Evolutionary conservation across 1,284 basidiomycete species (phyloP).

Genomic region (Puccinia novopanici): DNA sequence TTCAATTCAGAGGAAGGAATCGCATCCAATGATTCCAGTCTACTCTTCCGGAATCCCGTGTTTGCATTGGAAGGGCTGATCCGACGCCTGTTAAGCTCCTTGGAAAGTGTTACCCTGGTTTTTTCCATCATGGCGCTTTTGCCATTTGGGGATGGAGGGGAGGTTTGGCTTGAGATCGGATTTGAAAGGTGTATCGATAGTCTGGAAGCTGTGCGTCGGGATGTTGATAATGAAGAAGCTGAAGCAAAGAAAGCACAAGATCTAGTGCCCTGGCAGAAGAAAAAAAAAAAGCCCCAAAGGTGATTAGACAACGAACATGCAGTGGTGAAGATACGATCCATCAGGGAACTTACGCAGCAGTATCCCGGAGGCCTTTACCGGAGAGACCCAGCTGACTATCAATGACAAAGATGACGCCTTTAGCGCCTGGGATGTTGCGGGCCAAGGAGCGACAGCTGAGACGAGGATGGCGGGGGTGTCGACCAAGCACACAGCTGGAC

Average conservation of each 20-base stretch:
- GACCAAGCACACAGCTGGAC: conserved; percentile 13
- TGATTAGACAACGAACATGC: background rate
- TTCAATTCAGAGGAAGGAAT: conserved; percentile 34
- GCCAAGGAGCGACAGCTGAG: conserved; percentile 39
- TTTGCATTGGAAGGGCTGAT: conserved; percentile 9
- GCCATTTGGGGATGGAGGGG: background rate
- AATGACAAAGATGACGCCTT: conserved; percentile 43
- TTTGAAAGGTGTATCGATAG: conserved; percentile 42
- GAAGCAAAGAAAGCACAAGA: conserved; percentile 36
- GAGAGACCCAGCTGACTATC: conserved; percentile 47
- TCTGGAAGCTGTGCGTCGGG: conserved; percentile 26
- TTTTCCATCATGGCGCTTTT: conserved; percentile 27
- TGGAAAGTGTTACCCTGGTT: conserved; percentile 26
- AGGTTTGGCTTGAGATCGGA: background rate
- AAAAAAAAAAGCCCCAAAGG: background rate
- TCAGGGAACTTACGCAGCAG: conserved; percentile 18
- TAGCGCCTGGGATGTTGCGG: conserved; percentile 6
- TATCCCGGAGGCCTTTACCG: conserved; percentile 47
- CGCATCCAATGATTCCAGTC: conserved; percentile 43
- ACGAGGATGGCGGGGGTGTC: conserved; percentile 48
- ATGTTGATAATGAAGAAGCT: conserved; percentile 23
- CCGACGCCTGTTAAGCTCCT: conserved; percentile 46
- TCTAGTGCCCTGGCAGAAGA: conserved; percentile 18
- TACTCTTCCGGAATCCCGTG: conserved; percentile 13
- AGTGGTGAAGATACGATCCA: too few species aligned